phyloP scores from a whole-genome alignment of 768 basidiomycete genomes.

The Infundibulicybe gibba region DNA sequence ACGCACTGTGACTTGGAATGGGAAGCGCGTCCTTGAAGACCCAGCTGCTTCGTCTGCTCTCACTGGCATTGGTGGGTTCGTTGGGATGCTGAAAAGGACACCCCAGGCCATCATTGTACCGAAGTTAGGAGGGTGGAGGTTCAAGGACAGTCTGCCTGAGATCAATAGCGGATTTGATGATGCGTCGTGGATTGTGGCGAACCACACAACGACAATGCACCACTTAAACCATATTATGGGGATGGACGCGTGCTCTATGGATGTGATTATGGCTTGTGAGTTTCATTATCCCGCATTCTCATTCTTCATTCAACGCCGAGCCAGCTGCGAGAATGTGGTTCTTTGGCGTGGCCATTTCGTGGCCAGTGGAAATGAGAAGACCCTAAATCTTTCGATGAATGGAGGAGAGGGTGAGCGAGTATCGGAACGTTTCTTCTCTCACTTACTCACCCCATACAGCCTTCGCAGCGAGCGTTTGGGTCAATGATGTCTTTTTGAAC shows the following conservation, averaged over 20 bases:
- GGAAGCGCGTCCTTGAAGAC: conserved; percentile 36
- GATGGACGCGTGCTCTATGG: conserved; percentile 80
- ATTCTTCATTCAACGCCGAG: not conserved
- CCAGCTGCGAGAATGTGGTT: conserved; percentile 80
- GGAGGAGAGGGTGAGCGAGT: conserved; percentile 61
- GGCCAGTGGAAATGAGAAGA: conserved; percentile 55
- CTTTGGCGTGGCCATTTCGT: conserved; percentile 82
- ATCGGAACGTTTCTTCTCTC: not conserved
- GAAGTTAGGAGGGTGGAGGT: conserved; percentile 64
- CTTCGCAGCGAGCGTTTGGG: conserved; percentile 81
- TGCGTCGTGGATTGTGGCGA: conserved; percentile 57
- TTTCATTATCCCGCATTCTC: conserved; percentile 1
- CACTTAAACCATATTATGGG: conserved; percentile 64
- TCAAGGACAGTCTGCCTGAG: conserved; percentile 74
- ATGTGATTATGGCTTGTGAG: conserved; percentile 85
- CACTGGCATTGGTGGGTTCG: conserved; percentile 42
- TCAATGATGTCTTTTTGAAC: conserved; percentile 67
- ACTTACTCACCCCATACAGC: conserved; percentile 29
- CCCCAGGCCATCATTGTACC: conserved; percentile 36
- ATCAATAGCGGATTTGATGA: conserved; percentile 56
- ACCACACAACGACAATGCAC: conserved; percentile 74
- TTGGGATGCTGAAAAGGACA: conserved; percentile 38
- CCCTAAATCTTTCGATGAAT: conserved; percentile 73
- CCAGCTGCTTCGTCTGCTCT: conserved; percentile 23
- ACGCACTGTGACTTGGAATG: conserved; percentile 71